Evolutionary conservation across 768 basidiomycete species (phyloP), one percentile per base, ranked within the genome.

Genomic region (Strobilomyces confusus): DNA sequence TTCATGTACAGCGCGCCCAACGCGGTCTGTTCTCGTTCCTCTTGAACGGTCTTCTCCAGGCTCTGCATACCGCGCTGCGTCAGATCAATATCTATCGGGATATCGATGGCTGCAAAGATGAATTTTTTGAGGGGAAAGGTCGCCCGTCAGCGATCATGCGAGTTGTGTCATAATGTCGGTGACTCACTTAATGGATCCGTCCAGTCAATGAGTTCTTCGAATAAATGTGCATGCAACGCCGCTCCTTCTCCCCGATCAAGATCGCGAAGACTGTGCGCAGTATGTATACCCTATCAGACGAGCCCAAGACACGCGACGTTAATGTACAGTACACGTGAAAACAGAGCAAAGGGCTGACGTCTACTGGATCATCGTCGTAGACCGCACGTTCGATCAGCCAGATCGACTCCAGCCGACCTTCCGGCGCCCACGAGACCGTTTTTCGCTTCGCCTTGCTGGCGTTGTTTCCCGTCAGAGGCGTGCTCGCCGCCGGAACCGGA

Each of bases 181-280:
- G 38, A 75, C 88, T 83, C 78, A 93, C 92, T 75, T 63, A 80
- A 69, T 54, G 89, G 90, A 65, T 93, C 92, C 63, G 75, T 75
- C 90, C 90, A 93, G 75, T 93, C 92, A 60, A 91, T 75, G 52
- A 82, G 78, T 74, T 92, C 91, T 73, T 92, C 91, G 69, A 92
- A 92, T 56, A 89, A 64, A 67, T 84, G 86, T 56, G 83, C 81
- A 66, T 92, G 90, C 62, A 93, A 68, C 48, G 91, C 89, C 51
- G 88, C 89, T 46, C 91, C 91, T 69, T 92, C 92, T 68, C 82
- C 87, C 68, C 88, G 81, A 73, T 93, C 91, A 76, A 93, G 77
- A 73, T 92, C 90, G 67, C 89, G 89, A 59, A 88, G 70, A 75
- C 77, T 87, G 72, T 88, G 86, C 59, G 76, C 63, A 65, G 77